Percentiles rank a stretch among this genome's conserved stretches.
Conservation (phyloP, 805 yeast species). For the Myxozyma neglecta region DNA sequence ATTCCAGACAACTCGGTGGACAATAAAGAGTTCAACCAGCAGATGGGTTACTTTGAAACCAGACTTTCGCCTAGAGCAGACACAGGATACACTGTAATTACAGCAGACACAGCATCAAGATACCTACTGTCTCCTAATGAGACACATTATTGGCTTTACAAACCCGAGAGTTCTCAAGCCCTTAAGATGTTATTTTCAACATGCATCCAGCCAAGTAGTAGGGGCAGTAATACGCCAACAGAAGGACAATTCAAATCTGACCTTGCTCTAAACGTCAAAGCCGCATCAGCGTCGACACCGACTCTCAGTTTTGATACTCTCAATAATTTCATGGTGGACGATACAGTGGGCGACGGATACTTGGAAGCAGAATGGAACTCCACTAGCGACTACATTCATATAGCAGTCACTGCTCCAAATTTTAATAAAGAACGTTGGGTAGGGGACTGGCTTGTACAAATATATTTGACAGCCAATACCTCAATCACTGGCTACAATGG, state of each 20-base stretch:
- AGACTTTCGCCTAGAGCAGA: background rate
- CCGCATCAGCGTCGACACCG: background rate
- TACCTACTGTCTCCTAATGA: background rate
- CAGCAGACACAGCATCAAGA: background rate
- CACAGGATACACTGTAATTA: background rate
- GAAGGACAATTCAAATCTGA: background rate
- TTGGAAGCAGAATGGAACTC: background rate
- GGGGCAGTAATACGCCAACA: background rate
- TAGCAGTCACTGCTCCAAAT: constrained; percentile 12
- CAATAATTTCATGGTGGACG: background rate
- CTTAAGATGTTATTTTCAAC: background rate
- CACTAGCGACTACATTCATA: background rate
- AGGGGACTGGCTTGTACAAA: constrained; percentile 20
- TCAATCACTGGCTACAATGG: background rate
- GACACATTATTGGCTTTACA: background rate
- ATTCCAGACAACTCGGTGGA: background rate
- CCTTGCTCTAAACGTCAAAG: background rate
- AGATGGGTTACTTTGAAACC: background rate
- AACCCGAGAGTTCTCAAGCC: background rate
- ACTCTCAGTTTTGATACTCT: background rate
- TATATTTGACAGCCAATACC: constrained; percentile 4
- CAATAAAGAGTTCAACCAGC: background rate
- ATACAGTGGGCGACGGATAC: background rate
- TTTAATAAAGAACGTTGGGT: constrained; percentile 5
- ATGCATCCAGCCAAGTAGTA: background rate